Evolutionary conservation across 2,329 filamentous ascomycete species (phyloP), one percentile per base, ranked within the genome.

Genomic region (Xylaria sp.): DNA sequence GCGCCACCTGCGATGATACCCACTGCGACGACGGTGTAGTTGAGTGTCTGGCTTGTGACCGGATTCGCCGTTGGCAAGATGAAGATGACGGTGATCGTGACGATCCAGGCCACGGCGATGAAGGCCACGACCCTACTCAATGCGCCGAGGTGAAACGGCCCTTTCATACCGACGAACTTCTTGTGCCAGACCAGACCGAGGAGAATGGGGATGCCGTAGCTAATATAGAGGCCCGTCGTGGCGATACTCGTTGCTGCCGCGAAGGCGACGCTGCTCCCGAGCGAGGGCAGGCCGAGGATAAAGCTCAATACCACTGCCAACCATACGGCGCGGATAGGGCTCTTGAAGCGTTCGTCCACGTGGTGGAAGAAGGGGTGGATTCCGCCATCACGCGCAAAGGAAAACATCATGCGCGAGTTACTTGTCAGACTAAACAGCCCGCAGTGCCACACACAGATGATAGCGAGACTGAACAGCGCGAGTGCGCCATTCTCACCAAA

Each of bases 381-480:
- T 16, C 81, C 82, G n/a, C 79, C 75, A 64, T 84, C 82, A 13
- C 82, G 76, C 0, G 78, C 74, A 65, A 84, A 84, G 0, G 80
- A 80, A 65, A 83, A 84, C 80, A 84, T 84, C 82, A 84, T 84
- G 30, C 82, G 75, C 46, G 76, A 79, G 66, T 84, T 84, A 54
- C 75, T 78, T 0, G 82, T 85, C 74, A 86, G 75, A 54, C 76
- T 79, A 67, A 85, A 85, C 0, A 85, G 74, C 0, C 82, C 83
- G 60, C 81, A 84, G 67, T 85, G 83, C 83, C 83, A 85, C 2
- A 85, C 80, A 58, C 83, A 85, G 37, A 85, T 72, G 64, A 85
- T 83, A 62, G 85, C 76, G 11, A 85, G 70, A 0, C 73, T 76
- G 71, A 85, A 84, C 5, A 84, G 68, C 1, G 75, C 81, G 7